phyloP scores from a whole-genome alignment of 2,329 filamentous ascomycete species.

The Huntiella savannae region DNA sequence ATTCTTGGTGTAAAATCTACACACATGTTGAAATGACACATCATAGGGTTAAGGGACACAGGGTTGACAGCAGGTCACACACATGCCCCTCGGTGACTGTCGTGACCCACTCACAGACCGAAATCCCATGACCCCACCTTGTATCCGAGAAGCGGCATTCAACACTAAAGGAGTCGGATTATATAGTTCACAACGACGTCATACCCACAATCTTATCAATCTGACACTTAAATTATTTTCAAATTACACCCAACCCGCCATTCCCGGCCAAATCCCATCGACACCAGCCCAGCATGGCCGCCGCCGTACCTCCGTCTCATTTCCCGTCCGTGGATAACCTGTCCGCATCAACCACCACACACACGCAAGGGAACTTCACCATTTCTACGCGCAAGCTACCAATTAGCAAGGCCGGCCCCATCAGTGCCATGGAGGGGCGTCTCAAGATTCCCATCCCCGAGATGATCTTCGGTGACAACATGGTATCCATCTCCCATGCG shows the following conservation, averaged over 20 bases:
- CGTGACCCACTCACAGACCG: not conserved
- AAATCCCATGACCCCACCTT: not conserved
- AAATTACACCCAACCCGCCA: not conserved
- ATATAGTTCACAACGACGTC: no score
- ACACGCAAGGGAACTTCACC: constrained; percentile 46
- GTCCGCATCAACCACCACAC: constrained; percentile 33
- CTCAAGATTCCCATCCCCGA: constrained; percentile 81
- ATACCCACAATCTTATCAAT: not conserved
- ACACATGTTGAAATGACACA: no score
- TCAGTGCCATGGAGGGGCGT: constrained; percentile 62
- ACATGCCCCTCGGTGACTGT: no score
- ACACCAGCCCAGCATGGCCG: constrained; percentile 22
- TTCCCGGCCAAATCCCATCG: constrained; percentile 16
- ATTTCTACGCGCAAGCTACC: constrained; percentile 77
- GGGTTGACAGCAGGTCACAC: no score
- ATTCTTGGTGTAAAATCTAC: no score
- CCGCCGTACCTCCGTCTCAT: no score
- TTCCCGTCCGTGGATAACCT: constrained; percentile 33
- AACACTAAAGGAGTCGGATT: no score
- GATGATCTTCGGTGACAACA: constrained; percentile 98
- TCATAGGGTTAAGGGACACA: no score
- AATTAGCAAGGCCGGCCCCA: constrained; percentile 80
- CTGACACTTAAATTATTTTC: not conserved
- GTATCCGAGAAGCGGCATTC: no score
- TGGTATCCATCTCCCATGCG: constrained; percentile 55